A percentile compares a stretch with the other conserved stretches of the same genome.
These are phyloP conservation scores for Solanum neorickii DNA, from an alignment of 257 asterid genomes.

Conservation along the genomic window DNA sequence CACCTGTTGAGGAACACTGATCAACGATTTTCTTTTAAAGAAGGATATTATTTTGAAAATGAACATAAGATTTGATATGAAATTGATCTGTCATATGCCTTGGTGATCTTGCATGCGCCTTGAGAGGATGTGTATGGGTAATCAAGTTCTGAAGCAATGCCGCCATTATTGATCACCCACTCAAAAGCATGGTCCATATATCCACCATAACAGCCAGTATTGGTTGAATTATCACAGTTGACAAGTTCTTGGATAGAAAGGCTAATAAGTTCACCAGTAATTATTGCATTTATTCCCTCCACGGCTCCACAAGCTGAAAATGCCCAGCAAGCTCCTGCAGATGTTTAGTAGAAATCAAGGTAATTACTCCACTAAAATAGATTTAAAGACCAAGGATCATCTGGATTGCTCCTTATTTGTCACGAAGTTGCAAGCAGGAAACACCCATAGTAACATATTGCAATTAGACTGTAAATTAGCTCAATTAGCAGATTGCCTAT, in stretches of 20 bases:
- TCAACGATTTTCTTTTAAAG: background rate
- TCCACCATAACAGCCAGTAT: slow-evolving; percentile 24
- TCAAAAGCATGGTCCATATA: slow-evolving; percentile 21
- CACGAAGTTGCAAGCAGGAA: background rate
- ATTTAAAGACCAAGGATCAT: background rate
- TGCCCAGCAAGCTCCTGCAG: slow-evolving; percentile 28
- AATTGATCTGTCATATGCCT: slow-evolving; percentile 6
- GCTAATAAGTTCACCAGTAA: slow-evolving; percentile 22
- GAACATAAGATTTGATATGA: background rate
- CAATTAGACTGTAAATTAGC: background rate
- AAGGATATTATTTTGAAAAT: background rate
- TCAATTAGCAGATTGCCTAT: background rate
- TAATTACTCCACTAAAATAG: background rate
- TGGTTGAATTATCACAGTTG: slow-evolving; percentile 6
- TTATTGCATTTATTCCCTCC: slow-evolving; percentile 22
- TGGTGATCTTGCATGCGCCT: slow-evolving; percentile 13
- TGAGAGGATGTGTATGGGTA: slow-evolving; percentile 16
- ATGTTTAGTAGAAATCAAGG: background rate
- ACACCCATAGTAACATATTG: background rate
- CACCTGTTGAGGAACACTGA: slow-evolving; percentile 5
- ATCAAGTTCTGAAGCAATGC: slow-evolving; percentile 15
- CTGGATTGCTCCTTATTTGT: background rate
- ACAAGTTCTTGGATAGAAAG: slow-evolving; percentile 18
- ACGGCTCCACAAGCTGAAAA: slow-evolving; percentile 26
- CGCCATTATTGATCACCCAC: slow-evolving; percentile 20